Evolutionary conservation across 495 filamentous ascomycete species (phyloP), one percentile per base, ranked within the genome.

Genomic region (Penicillium antarcticum): DNA sequence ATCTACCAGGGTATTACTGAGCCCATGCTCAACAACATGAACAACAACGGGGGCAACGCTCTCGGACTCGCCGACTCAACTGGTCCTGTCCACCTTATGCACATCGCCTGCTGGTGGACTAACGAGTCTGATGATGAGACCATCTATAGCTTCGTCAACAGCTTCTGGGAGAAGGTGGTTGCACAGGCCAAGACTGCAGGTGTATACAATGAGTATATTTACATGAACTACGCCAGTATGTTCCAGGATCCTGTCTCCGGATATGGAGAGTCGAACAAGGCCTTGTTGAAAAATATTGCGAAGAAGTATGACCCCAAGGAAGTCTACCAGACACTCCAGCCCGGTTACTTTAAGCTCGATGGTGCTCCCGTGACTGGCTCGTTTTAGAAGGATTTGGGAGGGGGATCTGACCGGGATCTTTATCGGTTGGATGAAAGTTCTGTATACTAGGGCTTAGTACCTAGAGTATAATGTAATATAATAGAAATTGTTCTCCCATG

Each of bases 141-240:
- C 4, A 37, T 65, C 12, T 63, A 63, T 12, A 33, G 17, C 12
- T 63, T 63, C 31, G 34, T 56, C 43, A 42, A 60, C 29, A 45
- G 41, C 11, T 65, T 62, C 56, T 58, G 37, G 39, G 38, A 51
- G 17, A 42, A 46, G 40, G 52, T 57, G 11, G 43, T 49, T 13
- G 65, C 65, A 6, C 55, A 74, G 18, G 76, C 81, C 1, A 67
- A 75, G 48, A 55, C 49, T 13, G 53, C 72, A 38, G 68, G 69
- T 0, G 14, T 80, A 19, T 61, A 69, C 34, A 62, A 82, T 44
- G 68, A 75, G 31, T 88, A 79, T 45, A 58, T 86, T 23, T 86
- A 87, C 53, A 72, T 81, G 53, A 82, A 83, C 49, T 77, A 77
- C 41, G 74, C 72, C 3, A 60, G 65, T 23, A 51, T 61, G 57